Conservation (phyloP, 1,284 basidiomycete genomes). For the Cerrena zonata region DNA sequence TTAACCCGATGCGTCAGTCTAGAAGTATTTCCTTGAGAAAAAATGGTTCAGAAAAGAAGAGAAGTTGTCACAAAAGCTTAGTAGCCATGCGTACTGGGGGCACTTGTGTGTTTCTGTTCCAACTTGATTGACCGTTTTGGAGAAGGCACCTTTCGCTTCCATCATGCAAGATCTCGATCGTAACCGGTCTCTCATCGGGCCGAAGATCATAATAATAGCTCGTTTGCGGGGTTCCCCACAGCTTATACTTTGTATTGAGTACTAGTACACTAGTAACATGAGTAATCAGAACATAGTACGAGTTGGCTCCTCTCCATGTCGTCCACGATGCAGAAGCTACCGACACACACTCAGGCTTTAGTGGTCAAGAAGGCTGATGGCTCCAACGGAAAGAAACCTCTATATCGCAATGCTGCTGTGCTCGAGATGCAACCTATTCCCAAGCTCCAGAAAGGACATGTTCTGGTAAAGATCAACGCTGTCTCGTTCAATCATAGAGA, state of each 20-base stretch:
- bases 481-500: constrained; percentile 78
- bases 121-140: neutral
- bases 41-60: no score
- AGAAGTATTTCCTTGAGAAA: no score
- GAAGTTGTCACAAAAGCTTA: no score
- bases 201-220: neutral
- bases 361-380: constrained; percentile 23
- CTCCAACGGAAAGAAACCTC: neutral
- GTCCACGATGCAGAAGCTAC: constrained; percentile 8
- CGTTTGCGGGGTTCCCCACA: neutral
- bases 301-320: neutral
- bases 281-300: no score
- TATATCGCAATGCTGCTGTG: constrained; percentile 40
- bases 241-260: no score
- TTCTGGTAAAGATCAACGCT: constrained; percentile 63
- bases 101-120: no score
- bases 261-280: no score
- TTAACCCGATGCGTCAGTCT: no score
- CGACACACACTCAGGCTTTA: constrained; percentile 30
- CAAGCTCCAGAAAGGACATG: constrained; percentile 45
- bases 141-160: neutral
- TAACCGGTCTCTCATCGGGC: neutral
- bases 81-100: no score
- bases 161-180: neutral
- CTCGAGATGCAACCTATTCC: constrained; percentile 46